Conservation (phyloP, 2,329 filamentous ascomycete genomes). For the Coniella vitis region DNA sequence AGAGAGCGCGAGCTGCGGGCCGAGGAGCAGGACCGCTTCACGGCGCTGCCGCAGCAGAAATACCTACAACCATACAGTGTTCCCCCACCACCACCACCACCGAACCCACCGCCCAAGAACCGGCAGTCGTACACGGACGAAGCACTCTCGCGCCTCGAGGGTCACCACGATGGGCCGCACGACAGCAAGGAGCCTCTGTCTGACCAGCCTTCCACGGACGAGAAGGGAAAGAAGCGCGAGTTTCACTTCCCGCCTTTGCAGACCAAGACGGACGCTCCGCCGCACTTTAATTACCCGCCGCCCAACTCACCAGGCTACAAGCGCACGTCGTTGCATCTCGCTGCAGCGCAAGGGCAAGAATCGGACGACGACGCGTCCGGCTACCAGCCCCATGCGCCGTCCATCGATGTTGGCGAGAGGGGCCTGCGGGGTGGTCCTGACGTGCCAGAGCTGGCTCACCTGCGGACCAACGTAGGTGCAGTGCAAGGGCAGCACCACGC, state of each 20-base stretch:
- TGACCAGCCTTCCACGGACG: constrained; percentile 23
- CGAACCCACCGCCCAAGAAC: constrained; percentile 17
- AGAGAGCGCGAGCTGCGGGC: constrained; percentile 70
- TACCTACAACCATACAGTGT: constrained; percentile 51
- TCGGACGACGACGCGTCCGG: constrained; percentile 1
- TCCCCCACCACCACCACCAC: constrained; percentile 24
- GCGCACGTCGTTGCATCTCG: constrained; percentile 19
- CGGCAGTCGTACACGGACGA: constrained; percentile 32
- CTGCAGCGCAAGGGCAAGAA: constrained; percentile 10
- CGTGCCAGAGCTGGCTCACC: constrained; percentile 51
- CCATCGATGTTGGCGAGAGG: background rate
- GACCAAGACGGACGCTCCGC: constrained; percentile 36
- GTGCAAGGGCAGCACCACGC: constrained; percentile 22
- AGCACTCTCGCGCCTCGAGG: constrained; percentile 42
- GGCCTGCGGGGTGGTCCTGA: constrained; percentile 15
- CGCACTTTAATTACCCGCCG: constrained; percentile 55
- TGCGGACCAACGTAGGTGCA: constrained; percentile 39
- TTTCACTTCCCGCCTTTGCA: constrained; percentile 55
- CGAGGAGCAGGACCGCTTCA: constrained; percentile 80
- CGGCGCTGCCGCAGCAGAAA: constrained; percentile 66
- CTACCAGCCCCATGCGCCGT: constrained; percentile 11
- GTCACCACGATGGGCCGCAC: constrained; percentile 27
- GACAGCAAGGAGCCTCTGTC: constrained; percentile 19
- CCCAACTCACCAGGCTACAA: constrained; percentile 35
- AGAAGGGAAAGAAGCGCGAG: constrained; percentile 30